Evolutionary conservation across 306 rosid species (phyloP), one percentile per base, ranked within the genome.

Genomic region (Nissolia schottii): DNA sequence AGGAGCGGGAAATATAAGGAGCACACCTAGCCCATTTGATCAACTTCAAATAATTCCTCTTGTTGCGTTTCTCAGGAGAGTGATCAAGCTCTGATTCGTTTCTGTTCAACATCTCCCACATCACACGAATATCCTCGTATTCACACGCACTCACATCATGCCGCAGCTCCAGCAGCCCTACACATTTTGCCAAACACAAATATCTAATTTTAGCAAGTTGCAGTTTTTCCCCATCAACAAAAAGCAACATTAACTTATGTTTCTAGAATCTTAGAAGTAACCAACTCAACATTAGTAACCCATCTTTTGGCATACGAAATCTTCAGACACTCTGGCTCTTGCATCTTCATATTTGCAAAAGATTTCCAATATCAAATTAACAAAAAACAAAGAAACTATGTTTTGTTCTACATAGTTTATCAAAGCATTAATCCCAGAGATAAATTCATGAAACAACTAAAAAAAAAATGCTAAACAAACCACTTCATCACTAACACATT

Each of bases 31-130:
- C 84, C 98, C 97, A 90, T 13, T 68, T 67, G 27, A 83, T 48
- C 8, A 90, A 54, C 50, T 79, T 85, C 88, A 79, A 79, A 1
- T 71, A 37, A 0, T 49, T 48, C 27, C 70, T 60, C 77, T 74
- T 85, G 55, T 79, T 86, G 70, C 54, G 57, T 57, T 59, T 81
- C 29, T 5, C 67, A 0, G 82, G 67, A 54, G 75, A 57, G 23
- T 48, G 58, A 41, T 37, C 57, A 0, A 31, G 24, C 70, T 88
- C 83, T 7, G 81, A 63, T 65, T 89, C 89, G 11, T 72, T 85
- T 79, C 80, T 77, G 43, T 81, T 82, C 72, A 90, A 83, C 74
- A 93, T 93, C 70, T 87, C 91, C 98, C 98, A 93, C 98, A 90
- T 88, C 67, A 90, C 89, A 11, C 69, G 92, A 80, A 93, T 90